Evolutionary conservation across 2,329 filamentous ascomycete species (phyloP).

Genomic region (Geosmithia morbida): DNA sequence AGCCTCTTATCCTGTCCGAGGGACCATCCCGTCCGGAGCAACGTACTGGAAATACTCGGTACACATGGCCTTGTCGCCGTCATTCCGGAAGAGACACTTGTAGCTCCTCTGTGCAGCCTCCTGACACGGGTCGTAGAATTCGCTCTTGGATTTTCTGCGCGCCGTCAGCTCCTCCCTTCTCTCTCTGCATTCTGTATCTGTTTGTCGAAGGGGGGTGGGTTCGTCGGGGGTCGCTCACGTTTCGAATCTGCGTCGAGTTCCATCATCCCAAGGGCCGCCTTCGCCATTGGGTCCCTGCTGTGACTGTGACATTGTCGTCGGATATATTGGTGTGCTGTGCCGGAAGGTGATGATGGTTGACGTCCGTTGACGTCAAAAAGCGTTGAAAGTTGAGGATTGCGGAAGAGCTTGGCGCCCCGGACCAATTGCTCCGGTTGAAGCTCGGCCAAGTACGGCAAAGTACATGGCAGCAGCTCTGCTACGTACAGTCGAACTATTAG

Average conservation of each 20-base stretch:
- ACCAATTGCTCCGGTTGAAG: no score
- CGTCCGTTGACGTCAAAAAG: no score
- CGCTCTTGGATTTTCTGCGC: conserved; percentile 67
- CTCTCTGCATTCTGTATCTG: no score
- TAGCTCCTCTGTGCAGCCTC: conserved; percentile 78
- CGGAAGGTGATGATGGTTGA: no score
- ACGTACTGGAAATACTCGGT: conserved; percentile 87
- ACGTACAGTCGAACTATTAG: no score
- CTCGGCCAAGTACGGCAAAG: no score
- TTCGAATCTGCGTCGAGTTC: conserved; percentile 50
- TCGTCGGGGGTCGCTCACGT: conserved; percentile 27
- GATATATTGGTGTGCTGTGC: no score
- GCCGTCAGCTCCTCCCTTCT: not conserved
- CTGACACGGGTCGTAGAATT: conserved; percentile 92
- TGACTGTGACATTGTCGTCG: conserved; percentile 5
- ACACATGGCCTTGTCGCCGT: conserved; percentile 79
- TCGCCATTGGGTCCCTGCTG: conserved; percentile 3
- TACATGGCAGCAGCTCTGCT: no score
- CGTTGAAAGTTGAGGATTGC: no score
- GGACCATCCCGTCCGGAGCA: not conserved
- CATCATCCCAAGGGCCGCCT: conserved; percentile 36
- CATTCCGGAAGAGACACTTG: conserved; percentile 77
- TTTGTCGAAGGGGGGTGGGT: not conserved
- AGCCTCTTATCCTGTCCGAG: not conserved
- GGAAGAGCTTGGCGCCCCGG: no score